Evolutionary conservation across 148 eudicot species (phyloP).

Genomic region (Rhododendron mucronatum): DNA sequence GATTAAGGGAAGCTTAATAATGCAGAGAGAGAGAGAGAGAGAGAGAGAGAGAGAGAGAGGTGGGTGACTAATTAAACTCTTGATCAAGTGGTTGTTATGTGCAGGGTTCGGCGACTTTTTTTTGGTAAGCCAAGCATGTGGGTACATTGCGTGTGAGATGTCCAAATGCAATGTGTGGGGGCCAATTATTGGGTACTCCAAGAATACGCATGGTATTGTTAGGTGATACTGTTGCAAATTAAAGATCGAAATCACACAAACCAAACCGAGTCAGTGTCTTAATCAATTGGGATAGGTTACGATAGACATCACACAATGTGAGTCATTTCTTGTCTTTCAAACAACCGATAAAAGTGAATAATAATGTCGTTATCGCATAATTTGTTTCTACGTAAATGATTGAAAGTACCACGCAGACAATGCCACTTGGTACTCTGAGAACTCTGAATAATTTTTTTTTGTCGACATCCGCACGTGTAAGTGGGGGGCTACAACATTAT

Average conservation of each 20-base stretch:
- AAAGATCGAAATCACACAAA: no score
- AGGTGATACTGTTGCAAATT: not conserved
- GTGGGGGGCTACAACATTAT: not conserved
- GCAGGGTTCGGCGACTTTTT: conserved; percentile 23
- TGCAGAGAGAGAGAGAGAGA: not conserved
- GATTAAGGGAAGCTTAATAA: conserved; percentile 1
- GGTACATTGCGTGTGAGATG: conserved; percentile 21
- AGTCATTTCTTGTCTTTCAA: no score
- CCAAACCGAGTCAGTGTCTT: no score
- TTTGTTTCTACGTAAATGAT: not conserved
- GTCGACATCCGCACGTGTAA: conserved; percentile 14
- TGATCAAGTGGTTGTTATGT: conserved; percentile 25
- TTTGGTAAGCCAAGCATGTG: conserved; percentile 17
- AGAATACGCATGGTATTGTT: not conserved
- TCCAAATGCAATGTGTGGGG: conserved; percentile 6
- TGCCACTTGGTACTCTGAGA: not conserved
- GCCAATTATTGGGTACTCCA: no score
- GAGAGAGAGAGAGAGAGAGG: not conserved
- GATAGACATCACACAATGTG: no score
- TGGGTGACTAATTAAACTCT: not conserved
- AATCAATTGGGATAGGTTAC: no score
- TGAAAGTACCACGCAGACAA: no score
- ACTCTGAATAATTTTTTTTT: not conserved
- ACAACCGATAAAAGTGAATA: not conserved
- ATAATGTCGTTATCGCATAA: no score